Base-by-base conservation (phyloP, 1,284 basidiomycete species). In the Schizopora paradoxa region DNA sequence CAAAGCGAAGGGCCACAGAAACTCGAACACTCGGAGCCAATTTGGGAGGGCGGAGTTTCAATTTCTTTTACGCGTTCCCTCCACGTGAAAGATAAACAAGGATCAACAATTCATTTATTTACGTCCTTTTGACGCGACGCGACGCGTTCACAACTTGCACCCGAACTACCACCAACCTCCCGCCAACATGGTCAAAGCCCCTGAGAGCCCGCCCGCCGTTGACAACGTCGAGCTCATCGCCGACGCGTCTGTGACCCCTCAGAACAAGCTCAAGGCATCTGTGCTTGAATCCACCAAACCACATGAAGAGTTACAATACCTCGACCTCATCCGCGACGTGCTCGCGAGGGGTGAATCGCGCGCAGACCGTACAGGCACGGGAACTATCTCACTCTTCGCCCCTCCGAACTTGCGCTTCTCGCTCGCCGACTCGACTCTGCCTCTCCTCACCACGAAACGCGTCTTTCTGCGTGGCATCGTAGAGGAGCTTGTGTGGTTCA, bases 401-500 rank as follows among this genome's bases (percentile, higher is more conserved):
- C 93, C 93, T 4, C 87, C 84, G 6, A 76, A 83, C 14, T 70
- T 97, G 33, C 86, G 91, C 16, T 97, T 96, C 73, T 86, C 86
- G 10, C 80, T 97, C 43, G 66, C 77, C 5, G 62, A 86, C 63
- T 68, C 70, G 43, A 78, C 78, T 1, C 70, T 99, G 8, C 95
- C 95, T 1, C 77, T 99, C 13, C 73, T 98, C 33, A 98, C 95
- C 10, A 99, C 95, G 0, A 99, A 99, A 66, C 82, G 90, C 51
- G 95, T 94, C 1, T 98, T 97, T 61, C 69, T 86, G 19, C 85
- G 90, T 28, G 94, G 91, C 0, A 94, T 99, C 26, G 69, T 92
- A 16, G 93, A 97, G 62, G 95, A 99, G 60, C 79, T 99, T 0
- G 74, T 99, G 4, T 99, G 96, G 95, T 99, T 99, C 60, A 72